phyloP scores from a whole-genome alignment of 169 alveolate genomes.

The Theileria parva region DNA sequence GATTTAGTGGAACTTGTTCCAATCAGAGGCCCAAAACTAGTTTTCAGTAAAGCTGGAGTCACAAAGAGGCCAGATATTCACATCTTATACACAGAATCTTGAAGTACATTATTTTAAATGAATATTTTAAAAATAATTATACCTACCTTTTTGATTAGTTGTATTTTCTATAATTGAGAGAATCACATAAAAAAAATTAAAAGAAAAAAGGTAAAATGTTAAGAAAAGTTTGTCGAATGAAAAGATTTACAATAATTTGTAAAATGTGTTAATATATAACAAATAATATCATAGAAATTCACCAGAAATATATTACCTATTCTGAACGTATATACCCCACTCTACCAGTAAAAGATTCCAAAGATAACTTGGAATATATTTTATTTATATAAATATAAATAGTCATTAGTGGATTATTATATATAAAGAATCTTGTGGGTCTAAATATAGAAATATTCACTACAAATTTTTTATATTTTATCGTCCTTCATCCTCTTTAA shows the following conservation, averaged over 20 bases:
- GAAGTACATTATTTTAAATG: background rate
- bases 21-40: conserved; percentile 62
- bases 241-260: no score
- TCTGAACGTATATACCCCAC: conserved; percentile 1
- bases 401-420: background rate
- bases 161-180: background rate
- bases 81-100: conserved; percentile 22
- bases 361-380: conserved; percentile 2
- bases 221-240: background rate
- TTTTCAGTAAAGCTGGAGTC: conserved; percentile 61
- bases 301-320: background rate
- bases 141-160: no score
- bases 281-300: no score
- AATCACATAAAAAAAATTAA: no score
- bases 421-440: background rate
- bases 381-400: background rate
- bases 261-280: background rate
- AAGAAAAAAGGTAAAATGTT: background rate
- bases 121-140: background rate
- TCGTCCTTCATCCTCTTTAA: background rate
- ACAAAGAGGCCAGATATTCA: conserved; percentile 50
- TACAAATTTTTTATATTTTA: background rate
- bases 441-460: background rate
- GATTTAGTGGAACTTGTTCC: conserved; percentile 52
- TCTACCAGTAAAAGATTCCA: conserved; percentile 5